A percentile compares a stretch with the other conserved stretches of the same genome.
These are phyloP conservation scores for Apiospora sp. DNA, from an alignment of 2,329 filamentous ascomycete species.

Conservation along the genomic window DNA sequence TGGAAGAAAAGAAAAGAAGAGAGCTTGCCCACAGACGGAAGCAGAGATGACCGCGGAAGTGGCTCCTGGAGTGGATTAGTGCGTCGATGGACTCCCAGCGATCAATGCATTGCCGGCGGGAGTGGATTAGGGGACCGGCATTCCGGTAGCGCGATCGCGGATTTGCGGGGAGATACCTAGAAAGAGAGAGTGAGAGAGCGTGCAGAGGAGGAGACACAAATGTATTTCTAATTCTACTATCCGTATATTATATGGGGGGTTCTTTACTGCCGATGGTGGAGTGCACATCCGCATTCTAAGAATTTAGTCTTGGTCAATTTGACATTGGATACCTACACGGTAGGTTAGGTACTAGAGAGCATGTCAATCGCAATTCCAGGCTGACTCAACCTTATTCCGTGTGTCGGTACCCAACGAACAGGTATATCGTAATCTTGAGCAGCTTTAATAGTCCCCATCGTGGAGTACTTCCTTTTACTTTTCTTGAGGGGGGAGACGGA, in stretches of 20 bases:
- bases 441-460: neutral
- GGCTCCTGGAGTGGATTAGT: conserved; percentile 2
- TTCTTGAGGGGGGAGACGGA: neutral
- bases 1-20: neutral
- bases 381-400: conserved; percentile 19
- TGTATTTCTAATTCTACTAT: neutral
- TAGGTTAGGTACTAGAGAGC: neutral
- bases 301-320: neutral
- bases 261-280: neutral
- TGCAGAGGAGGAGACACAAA: neutral
- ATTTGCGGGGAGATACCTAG: neutral
- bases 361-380: conserved; percentile 12
- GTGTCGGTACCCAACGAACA: conserved; percentile 18
- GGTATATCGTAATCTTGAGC: neutral
- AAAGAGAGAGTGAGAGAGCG: neutral
- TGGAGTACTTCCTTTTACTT: neutral
- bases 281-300: neutral
- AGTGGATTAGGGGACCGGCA: conserved; percentile 20
- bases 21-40: neutral
- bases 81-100: neutral
- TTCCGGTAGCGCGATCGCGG: conserved; percentile 7
- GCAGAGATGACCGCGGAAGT: neutral
- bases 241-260: neutral
- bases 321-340: neutral
- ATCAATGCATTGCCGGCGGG: conserved; percentile 6